phyloP scores from a whole-genome alignment of 176 grass and related monocot genomes.

The Bonia amplexicaulis region DNA sequence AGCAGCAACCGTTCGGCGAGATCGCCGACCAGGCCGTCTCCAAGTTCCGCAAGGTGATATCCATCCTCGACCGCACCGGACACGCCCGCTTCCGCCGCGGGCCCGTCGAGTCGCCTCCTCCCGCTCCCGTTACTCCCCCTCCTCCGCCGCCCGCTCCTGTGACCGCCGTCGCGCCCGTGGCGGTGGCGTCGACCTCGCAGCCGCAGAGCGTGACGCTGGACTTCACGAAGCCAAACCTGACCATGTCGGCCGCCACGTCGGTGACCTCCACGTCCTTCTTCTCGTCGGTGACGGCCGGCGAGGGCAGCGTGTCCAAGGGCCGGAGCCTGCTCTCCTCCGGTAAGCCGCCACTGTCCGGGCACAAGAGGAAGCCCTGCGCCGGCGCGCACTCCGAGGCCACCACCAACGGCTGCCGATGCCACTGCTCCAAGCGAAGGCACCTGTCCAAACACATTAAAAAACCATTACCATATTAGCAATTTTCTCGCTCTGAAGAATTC shows the following conservation, averaged over 20 bases:
- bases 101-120: constrained; percentile 20
- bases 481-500: not conserved
- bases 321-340: constrained; percentile 54
- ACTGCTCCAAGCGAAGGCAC: constrained; percentile 90
- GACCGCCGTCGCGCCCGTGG: not conserved
- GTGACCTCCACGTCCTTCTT: constrained; percentile 78
- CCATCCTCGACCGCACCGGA: constrained; percentile 85
- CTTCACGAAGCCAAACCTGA: constrained; percentile 73
- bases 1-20: constrained; percentile 54
- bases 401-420: constrained; percentile 53
- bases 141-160: not conserved
- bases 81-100: constrained; percentile 94
- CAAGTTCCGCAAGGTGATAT: constrained; percentile 88
- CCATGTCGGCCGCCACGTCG: constrained; percentile 60
- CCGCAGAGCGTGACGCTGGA: constrained; percentile 78
- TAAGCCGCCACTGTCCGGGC: constrained; percentile 55
- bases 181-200: constrained; percentile 9
- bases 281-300: constrained; percentile 81
- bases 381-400: constrained; percentile 59
- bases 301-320: constrained; percentile 86
- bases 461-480: not conserved
- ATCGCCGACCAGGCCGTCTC: constrained; percentile 85
- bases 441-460: not conserved
- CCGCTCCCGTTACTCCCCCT: not conserved
- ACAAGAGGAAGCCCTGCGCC: constrained; percentile 68